Evolutionary conservation across 139 green algal genomes (phyloP).

Genomic region (Astrephomene gubernaculifera): DNA sequence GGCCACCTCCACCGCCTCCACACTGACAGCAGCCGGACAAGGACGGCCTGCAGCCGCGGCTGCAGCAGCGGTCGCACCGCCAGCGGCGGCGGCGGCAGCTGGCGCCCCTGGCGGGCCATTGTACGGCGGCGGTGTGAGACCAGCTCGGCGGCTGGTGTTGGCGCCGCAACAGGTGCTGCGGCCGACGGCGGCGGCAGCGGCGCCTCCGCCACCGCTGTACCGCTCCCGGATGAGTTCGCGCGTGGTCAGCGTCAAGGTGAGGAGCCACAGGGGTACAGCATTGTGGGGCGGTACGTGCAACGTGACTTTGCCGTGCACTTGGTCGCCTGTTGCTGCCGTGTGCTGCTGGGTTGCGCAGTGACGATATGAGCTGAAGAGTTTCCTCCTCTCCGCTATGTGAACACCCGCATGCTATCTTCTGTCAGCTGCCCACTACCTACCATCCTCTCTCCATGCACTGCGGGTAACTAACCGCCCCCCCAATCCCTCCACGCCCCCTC

Average conservation of each 20-base stretch:
- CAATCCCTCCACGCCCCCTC: background rate
- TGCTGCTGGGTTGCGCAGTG: background rate
- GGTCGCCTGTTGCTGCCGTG: too few relatives aligned
- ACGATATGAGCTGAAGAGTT: background rate
- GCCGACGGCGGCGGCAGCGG: background rate
- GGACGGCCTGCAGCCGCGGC: background rate
- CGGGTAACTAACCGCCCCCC: background rate
- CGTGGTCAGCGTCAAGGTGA: constrained; percentile 27
- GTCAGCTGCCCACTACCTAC: background rate
- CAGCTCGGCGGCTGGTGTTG: too few relatives aligned
- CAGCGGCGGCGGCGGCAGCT: background rate
- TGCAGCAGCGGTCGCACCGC: background rate
- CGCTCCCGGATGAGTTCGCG: background rate
- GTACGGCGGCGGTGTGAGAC: too few relatives aligned
- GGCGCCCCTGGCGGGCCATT: background rate
- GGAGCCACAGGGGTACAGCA: background rate
- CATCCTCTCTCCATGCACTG: background rate
- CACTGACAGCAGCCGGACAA: background rate
- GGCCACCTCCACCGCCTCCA: background rate
- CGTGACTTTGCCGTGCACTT: too few relatives aligned
- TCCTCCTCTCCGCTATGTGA: background rate
- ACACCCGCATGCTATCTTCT: background rate
- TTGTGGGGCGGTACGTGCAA: too few relatives aligned
- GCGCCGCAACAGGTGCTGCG: background rate
- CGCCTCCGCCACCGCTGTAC: constrained; percentile 10